Conservation (phyloP, 805 yeast genomes). For the Wickerhamiella galacta region DNA sequence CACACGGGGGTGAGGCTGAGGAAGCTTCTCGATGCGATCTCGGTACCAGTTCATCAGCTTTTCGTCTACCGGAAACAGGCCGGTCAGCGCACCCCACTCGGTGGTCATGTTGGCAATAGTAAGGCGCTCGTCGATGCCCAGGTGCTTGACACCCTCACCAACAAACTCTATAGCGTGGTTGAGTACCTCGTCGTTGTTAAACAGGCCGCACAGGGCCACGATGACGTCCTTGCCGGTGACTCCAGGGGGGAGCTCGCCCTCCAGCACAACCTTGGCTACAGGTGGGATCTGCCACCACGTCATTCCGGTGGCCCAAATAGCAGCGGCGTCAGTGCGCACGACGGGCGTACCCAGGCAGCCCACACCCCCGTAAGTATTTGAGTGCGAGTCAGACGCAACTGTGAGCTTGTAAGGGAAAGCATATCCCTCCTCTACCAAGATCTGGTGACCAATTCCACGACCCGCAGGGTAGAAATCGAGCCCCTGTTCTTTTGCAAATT, state of each 20-base stretch:
- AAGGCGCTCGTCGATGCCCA: slow-evolving; percentile 24
- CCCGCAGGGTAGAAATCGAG: slow-evolving; percentile 98
- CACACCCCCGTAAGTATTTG: slow-evolving; percentile 94
- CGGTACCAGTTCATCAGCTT: slow-evolving; percentile 65
- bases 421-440: slow-evolving; percentile 97
- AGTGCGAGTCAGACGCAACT: slow-evolving; percentile 95
- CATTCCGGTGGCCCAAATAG: slow-evolving; percentile 99
- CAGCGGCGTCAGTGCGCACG: slow-evolving; percentile 96
- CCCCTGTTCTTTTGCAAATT: slow-evolving; percentile 78
- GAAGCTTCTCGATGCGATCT: slow-evolving; percentile 37
- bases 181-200: slow-evolving; percentile 84
- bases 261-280: slow-evolving; percentile 80
- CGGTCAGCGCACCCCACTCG: slow-evolving; percentile 97
- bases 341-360: slow-evolving; percentile 95
- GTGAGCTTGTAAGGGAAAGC: slow-evolving; percentile 88
- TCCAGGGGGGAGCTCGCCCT: slow-evolving; percentile 67
- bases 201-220: slow-evolving; percentile 82
- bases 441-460: slow-evolving; percentile 97
- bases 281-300: slow-evolving; percentile 99
- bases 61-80: slow-evolving; percentile 89
- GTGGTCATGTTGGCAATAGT: slow-evolving; percentile 88
- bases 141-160: slow-evolving; percentile 17
- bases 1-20: slow-evolving; percentile 72
- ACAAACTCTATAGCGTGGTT: slow-evolving; percentile 33
- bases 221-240: slow-evolving; percentile 94